phyloP scores from a whole-genome alignment of 192 early-diverging fungal genomes.

The Backusella circina region DNA sequence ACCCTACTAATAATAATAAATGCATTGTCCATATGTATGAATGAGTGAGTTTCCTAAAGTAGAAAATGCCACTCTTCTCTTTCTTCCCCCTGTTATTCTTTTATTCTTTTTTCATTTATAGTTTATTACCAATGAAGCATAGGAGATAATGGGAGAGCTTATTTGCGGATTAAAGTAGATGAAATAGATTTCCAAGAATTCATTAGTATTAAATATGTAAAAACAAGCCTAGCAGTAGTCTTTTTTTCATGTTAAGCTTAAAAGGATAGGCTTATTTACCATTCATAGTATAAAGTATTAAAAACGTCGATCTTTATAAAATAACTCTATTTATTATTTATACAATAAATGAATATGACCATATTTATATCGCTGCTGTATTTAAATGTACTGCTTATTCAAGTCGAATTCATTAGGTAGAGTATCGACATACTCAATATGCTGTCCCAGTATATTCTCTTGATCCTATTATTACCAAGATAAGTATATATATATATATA shows the following conservation, averaged over 20 bases:
- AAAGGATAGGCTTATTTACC: background rate
- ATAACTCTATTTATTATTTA: background rate
- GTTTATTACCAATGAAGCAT: background rate
- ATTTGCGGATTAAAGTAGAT: background rate
- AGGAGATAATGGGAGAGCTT: background rate
- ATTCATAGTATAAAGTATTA: too few species aligned
- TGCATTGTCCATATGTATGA: background rate
- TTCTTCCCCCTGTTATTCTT: background rate
- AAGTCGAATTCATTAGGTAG: constrained; percentile 12
- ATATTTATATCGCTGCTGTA: background rate
- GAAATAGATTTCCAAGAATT: background rate
- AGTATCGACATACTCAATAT: background rate
- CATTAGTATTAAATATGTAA: background rate
- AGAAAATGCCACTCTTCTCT: background rate
- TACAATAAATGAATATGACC: background rate
- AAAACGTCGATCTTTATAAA: background rate
- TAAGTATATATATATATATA: too few species aligned
- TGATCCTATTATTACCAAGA: constrained; percentile 3
- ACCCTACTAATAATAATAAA: background rate
- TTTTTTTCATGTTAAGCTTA: background rate
- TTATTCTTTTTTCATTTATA: background rate
- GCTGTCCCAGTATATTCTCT: constrained; percentile 7
- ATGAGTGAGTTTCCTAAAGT: background rate
- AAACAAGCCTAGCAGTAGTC: background rate
- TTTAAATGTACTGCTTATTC: background rate